Percentiles rank a stretch among this genome's conserved stretches.
Evolutionary conservation across 2,329 filamentous ascomycete species (phyloP).

Genomic region (Colletotrichum tropicicola): DNA sequence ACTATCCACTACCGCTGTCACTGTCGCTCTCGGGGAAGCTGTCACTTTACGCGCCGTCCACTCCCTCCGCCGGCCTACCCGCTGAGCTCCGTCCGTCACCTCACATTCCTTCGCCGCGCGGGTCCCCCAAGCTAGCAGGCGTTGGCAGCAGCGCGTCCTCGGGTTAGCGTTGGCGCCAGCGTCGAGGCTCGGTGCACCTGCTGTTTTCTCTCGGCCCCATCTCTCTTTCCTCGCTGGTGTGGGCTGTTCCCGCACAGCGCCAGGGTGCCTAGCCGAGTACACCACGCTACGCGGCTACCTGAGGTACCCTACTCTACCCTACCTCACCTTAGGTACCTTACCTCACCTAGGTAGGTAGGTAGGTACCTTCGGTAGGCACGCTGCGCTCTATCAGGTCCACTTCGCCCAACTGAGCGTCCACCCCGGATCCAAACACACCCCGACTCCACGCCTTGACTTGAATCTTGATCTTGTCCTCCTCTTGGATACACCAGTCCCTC

Average conservation of each 20-base stretch:
- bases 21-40: conserved; percentile 1
- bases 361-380: too few species aligned
- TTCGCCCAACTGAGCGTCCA: too few species aligned
- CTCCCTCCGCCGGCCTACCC: background rate
- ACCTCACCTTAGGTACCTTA: too few species aligned
- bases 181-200: background rate
- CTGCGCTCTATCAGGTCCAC: too few species aligned
- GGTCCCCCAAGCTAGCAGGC: too few species aligned
- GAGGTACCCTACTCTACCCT: too few species aligned
- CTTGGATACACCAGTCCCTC: too few species aligned
- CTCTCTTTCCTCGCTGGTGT: conserved; percentile 25
- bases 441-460: too few species aligned
- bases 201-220: conserved; percentile 25
- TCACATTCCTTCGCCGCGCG: background rate
- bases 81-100: background rate
- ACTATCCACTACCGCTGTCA: conserved; percentile 3
- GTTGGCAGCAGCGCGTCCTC: background rate
- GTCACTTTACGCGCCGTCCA: background rate
- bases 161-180: background rate
- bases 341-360: too few species aligned
- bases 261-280: background rate
- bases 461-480: too few species aligned
- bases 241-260: conserved; percentile 10
- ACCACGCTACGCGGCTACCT: too few species aligned
- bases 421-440: too few species aligned